Conservation (phyloP, 2,329 filamentous ascomycete species). For the Phyllosticta ampelicida region DNA sequence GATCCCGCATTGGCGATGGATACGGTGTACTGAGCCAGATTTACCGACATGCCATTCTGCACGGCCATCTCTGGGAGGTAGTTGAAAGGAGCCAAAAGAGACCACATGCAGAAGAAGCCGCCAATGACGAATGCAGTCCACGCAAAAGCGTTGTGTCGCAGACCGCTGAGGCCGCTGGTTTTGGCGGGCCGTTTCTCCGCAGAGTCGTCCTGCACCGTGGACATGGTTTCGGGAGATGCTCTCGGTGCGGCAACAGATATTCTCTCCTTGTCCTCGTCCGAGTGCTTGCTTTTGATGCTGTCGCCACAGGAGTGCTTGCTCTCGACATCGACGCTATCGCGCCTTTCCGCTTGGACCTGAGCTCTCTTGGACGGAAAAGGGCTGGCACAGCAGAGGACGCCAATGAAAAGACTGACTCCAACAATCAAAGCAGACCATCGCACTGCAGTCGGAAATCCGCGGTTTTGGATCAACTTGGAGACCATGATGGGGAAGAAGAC, state of each 20-base stretch:
- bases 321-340: not conserved
- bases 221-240: not conserved
- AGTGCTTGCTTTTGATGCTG: not conserved
- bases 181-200: not conserved
- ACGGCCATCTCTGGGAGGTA: constrained; percentile 47
- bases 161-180: not conserved
- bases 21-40: constrained; percentile 39
- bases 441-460: constrained; percentile 47
- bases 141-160: not conserved
- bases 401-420: constrained; percentile 6
- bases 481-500: constrained; percentile 47
- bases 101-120: constrained; percentile 26
- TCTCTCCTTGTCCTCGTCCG: not conserved
- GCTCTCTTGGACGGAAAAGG: constrained; percentile 3
- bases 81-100: constrained; percentile 40
- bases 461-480: constrained; percentile 37
- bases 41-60: constrained; percentile 38
- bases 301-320: not conserved
- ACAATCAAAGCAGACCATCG: constrained; percentile 12
- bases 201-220: not conserved
- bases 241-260: not conserved
- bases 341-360: not conserved
- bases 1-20: constrained; percentile 32
- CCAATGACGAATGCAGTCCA: not conserved
- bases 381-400: constrained; percentile 5